Base-by-base conservation (phyloP, 768 basidiomycete genomes). In the Termitomyces sp. region DNA sequence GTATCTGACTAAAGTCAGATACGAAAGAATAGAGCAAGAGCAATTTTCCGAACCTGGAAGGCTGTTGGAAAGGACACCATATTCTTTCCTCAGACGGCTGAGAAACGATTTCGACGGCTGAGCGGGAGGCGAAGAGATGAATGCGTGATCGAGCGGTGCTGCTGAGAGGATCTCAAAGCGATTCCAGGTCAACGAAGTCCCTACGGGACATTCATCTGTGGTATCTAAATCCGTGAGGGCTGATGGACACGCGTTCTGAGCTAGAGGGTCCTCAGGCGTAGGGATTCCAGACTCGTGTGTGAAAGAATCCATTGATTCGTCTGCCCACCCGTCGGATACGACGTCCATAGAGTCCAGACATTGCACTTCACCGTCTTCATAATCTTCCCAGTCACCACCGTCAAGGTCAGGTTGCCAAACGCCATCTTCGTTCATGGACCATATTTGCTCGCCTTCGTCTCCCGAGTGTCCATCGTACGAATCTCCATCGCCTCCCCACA, bases 71-170 rank as follows among this genome's bases (percentile, higher is more conserved):
- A 98, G 77, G 1, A 86, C 87, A 40, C 85, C 84, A 72, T 94
- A 94, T 68, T 98, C 94, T 68, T 87, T 88, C 32, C 80, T 77
- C 55, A 97, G 66, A n/a, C 94, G 84, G 35, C 79, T 75, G 53
- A 91, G 75, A 72, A 94, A 98, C 14, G 77, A 65, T 66, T 88
- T 90, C 7, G 86, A 84, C 3, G 88, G 86, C 58, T 85, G 84
- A 9, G 80, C 74, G 22, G 84, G 79, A 3, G 80, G 61, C 18
- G 84, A 80, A 33, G 77, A 77, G 67, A 82, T 81, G 71, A 88
- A 98, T 2, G 90, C 87, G 64, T 98, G 94, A 66, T 97, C 95
- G 48, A 63, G 63, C 24, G 94, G 94, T 16, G 88, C 87, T 35
- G 82, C 79, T 33, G 91, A 70, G 26, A 93, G 74, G 44, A 96